These are phyloP conservation scores for Rhizopogon vesiculosus DNA, from an alignment of 768 basidiomycete genomes.

Conservation along the genomic window DNA sequence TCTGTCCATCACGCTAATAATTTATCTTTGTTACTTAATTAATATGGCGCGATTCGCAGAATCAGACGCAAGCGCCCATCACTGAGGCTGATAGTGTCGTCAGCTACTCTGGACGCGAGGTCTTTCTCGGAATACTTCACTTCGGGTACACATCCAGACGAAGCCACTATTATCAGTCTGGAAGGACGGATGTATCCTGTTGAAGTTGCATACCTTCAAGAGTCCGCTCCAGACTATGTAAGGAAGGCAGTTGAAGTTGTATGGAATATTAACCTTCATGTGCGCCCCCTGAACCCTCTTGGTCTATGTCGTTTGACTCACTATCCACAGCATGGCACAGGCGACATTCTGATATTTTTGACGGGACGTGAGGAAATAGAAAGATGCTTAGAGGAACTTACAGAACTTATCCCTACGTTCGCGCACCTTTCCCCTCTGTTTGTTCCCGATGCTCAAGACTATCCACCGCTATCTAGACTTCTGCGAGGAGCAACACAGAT, in stretches of 20 bases:
- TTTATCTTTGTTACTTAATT: slow-evolving; percentile 1
- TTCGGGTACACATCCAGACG: slow-evolving; percentile 51
- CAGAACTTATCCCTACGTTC: slow-evolving; percentile 75
- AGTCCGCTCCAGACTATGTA: slow-evolving; percentile 78
- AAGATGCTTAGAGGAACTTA: slow-evolving; percentile 71
- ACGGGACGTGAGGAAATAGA: slow-evolving; percentile 98
- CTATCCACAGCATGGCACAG: slow-evolving; percentile 59
- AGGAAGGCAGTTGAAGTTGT: slow-evolving; percentile 76
- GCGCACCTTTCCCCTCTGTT: neutral
- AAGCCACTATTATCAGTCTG: slow-evolving; percentile 80
- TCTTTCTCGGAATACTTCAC: slow-evolving; percentile 90
- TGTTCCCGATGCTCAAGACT: slow-evolving; percentile 2
- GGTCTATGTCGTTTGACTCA: neutral
- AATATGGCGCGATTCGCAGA: slow-evolving; percentile 34
- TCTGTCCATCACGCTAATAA: slow-evolving; percentile 25
- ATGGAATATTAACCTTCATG: slow-evolving; percentile 80
- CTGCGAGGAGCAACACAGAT: slow-evolving; percentile 54
- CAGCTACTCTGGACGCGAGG: slow-evolving; percentile 92
- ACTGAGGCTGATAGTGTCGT: slow-evolving; percentile 88
- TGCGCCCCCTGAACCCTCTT: slow-evolving; percentile 23
- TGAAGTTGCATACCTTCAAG: slow-evolving; percentile 81
- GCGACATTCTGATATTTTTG: slow-evolving; percentile 91
- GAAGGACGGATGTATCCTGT: slow-evolving; percentile 97
- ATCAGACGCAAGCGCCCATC: slow-evolving; percentile 89
- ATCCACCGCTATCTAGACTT: slow-evolving; percentile 30